phyloP scores from a whole-genome alignment of 495 filamentous ascomycete genomes.

The Aspergillus bertholletiae region DNA sequence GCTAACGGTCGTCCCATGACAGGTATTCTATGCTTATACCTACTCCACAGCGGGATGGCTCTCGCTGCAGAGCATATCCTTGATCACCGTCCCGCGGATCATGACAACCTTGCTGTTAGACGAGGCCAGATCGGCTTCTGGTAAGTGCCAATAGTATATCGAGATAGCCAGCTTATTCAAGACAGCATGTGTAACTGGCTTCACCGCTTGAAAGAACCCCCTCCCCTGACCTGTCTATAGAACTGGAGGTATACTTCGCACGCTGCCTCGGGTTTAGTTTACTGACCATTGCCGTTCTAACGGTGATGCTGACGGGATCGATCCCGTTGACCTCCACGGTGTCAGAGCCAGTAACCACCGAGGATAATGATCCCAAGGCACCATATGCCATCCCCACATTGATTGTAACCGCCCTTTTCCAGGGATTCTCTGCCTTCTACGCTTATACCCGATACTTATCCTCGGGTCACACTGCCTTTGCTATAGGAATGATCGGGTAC shows the following conservation, averaged over 20 bases:
- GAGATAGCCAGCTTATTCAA: neutral
- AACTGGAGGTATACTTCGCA: conserved; percentile 70
- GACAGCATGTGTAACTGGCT: no score
- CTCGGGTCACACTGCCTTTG: conserved; percentile 50
- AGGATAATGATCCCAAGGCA: conserved; percentile 52
- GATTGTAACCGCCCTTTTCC: conserved; percentile 63
- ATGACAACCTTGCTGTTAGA: conserved; percentile 60
- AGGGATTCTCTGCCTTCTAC: conserved; percentile 61
- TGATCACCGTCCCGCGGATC: conserved; percentile 63
- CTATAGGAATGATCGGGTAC: conserved; percentile 49
- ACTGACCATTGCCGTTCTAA: conserved; percentile 61
- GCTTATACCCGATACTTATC: conserved; percentile 60
- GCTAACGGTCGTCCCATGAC: neutral
- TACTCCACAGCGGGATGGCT: conserved; percentile 67
- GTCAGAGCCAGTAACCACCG: conserved; percentile 37
- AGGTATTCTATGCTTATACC: conserved; percentile 66
- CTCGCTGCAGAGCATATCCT: conserved; percentile 58
- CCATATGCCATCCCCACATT: conserved; percentile 69
- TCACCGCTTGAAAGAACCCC: neutral
- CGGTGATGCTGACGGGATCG: conserved; percentile 67
- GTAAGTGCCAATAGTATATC: conserved; percentile 34
- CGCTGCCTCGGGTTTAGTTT: conserved; percentile 65
- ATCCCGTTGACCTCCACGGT: conserved; percentile 62
- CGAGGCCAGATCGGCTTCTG: conserved; percentile 51
- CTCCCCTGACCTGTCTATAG: conserved; percentile 22